Evolutionary conservation across 805 yeast genomes (phyloP).

Genomic region (Candida wancherniae): DNA sequence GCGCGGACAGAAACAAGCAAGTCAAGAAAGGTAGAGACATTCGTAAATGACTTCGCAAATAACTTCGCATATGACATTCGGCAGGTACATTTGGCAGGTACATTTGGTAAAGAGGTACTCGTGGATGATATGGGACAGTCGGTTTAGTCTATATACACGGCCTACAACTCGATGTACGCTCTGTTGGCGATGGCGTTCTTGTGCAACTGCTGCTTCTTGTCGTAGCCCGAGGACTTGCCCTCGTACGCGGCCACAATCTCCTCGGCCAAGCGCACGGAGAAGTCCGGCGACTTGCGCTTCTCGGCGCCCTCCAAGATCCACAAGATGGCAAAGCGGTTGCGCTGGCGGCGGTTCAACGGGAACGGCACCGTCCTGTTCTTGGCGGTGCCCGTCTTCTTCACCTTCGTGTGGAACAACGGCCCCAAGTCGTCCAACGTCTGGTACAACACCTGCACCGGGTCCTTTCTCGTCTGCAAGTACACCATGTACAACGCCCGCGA

Average conservation of each 20-base stretch:
- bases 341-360: slow-evolving; percentile 76
- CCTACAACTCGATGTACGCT: slow-evolving; percentile 55
- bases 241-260: slow-evolving; percentile 73
- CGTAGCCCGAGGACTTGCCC: slow-evolving; percentile 80
- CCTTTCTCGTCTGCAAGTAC: slow-evolving; percentile 64
- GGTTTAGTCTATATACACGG: slow-evolving; percentile 3
- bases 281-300: slow-evolving; percentile 73
- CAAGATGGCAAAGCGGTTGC: slow-evolving; percentile 78
- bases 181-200: slow-evolving; percentile 84
- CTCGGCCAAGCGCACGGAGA: slow-evolving; percentile 85
- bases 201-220: slow-evolving; percentile 77
- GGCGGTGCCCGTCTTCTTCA: slow-evolving; percentile 80
- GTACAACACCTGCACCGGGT: slow-evolving; percentile 75
- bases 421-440: slow-evolving; percentile 75
- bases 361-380: slow-evolving; percentile 76
- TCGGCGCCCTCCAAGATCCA: slow-evolving; percentile 88
- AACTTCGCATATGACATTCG: too few relatives aligned
- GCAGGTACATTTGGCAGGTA: too few relatives aligned
- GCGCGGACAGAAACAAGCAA: too few relatives aligned
- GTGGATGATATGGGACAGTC: too few relatives aligned
- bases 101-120: too few relatives aligned
- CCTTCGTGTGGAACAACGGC: slow-evolving; percentile 75
- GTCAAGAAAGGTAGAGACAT: too few relatives aligned
- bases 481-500: slow-evolving; percentile 77
- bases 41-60: too few relatives aligned